Percentiles rank a stretch among this genome's conserved stretches.
Evolutionary conservation across 192 early-diverging fungal species (phyloP).

Genomic region (Martensiomyces pterosporus): DNA sequence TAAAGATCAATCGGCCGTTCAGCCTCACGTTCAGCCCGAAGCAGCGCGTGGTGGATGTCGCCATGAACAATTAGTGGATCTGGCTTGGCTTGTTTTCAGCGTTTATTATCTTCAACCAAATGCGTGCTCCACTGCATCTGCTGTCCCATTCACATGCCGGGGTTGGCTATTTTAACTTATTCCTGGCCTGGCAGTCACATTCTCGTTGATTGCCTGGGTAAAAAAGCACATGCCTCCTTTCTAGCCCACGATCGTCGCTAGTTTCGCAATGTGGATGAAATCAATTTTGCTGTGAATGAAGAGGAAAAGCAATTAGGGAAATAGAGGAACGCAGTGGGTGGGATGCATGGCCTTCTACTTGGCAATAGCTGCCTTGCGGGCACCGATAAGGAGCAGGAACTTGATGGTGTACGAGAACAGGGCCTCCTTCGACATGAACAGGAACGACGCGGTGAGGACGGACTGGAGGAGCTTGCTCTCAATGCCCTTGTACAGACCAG

Average conservation of each 20-base stretch:
- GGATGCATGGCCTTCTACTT: constrained; percentile 13
- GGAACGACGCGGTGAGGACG: constrained; percentile 91
- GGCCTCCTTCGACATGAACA: constrained; percentile 91
- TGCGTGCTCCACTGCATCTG: too few species aligned
- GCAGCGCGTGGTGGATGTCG: constrained; percentile 72
- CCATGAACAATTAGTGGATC: constrained; percentile 74
- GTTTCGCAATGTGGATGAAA: too few species aligned
- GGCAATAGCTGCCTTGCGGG: constrained; percentile 40
- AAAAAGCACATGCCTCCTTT: too few species aligned
- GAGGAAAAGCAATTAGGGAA: not conserved
- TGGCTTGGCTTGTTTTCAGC: too few species aligned
- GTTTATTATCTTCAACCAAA: too few species aligned
- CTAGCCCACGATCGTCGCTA: too few species aligned
- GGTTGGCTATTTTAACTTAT: too few species aligned
- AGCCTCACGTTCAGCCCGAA: constrained; percentile 73
- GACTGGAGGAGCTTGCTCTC: constrained; percentile 94
- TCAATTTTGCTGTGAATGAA: too few species aligned
- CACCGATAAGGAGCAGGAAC: constrained; percentile 39
- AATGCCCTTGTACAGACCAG: constrained; percentile 86
- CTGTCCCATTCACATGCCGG: too few species aligned
- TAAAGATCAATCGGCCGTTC: constrained; percentile 65
- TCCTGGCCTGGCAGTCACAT: too few species aligned
- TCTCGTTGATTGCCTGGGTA: too few species aligned
- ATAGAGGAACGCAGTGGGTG: too few species aligned
- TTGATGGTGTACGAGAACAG: constrained; percentile 69